These are phyloP conservation scores for Eucalyptus cladocalyx DNA, from an alignment of 345 rosid species.

Conservation along the genomic window DNA sequence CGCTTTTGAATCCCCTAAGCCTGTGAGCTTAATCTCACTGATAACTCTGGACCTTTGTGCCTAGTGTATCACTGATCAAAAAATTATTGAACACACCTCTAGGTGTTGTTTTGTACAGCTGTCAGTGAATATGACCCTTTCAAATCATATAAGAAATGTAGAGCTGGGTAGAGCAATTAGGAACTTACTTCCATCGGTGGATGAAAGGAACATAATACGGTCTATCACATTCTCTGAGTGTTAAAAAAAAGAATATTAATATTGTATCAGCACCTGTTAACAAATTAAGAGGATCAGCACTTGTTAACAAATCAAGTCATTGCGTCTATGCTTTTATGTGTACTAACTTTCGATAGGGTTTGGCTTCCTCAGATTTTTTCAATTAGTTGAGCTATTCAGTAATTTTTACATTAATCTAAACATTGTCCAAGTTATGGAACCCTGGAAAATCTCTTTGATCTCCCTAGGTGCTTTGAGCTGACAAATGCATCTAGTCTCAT, in stretches of 20 bases:
- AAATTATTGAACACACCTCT: background rate
- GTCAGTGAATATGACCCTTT: background rate
- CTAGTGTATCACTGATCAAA: background rate
- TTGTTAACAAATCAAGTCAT: background rate
- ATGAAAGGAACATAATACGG: background rate
- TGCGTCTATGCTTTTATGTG: background rate
- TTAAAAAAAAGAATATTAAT: background rate
- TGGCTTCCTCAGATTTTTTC: background rate
- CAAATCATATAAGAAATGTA: background rate
- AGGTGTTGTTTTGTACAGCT: background rate
- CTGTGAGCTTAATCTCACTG: background rate
- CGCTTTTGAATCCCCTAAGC: background rate
- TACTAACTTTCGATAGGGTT: background rate
- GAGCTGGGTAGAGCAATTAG: background rate
- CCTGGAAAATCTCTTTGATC: background rate
- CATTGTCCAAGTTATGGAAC: background rate
- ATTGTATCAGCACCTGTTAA: background rate
- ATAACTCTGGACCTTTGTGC: background rate
- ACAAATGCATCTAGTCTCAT: background rate
- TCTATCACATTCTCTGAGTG: background rate
- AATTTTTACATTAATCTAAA: background rate
- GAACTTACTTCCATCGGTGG: background rate
- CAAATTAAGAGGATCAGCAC: background rate
- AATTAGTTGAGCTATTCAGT: background rate
- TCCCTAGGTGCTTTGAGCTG: constrained; percentile 8